Base-by-base conservation (phyloP, 2,329 filamentous ascomycete species). In the Emmonsiellopsis sp. region DNA sequence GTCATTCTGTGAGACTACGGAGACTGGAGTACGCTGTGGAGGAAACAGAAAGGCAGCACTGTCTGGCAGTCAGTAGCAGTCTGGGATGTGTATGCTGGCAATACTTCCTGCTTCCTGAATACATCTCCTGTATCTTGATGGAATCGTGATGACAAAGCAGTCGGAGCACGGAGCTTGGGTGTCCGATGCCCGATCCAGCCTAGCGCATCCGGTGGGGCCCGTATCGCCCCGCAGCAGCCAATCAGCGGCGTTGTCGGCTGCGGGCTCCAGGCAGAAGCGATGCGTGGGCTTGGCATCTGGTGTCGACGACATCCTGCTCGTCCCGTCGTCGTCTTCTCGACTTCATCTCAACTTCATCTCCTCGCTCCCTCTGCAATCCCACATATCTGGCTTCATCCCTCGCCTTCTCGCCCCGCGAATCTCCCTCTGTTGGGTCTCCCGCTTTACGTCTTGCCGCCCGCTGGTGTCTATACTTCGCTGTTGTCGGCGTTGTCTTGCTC, bases 221-320 rank as follows among this genome's bases (percentile, higher is more conserved):
- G 34, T 41, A 40, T 47, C n/a, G 20, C 3, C 7, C 42, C 8
- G 31, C 31, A 31, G 15, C 58, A 57, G 13, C 66, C 62, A 42
- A 41, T 59, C 59, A 10, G 30, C 56, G 58, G 3, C 7, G 7
- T 37, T 7, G 50, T 43, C 54, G 13, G 6, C 49, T 67, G 20
- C 61, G 64, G 62, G 66, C 62, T 68, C 68, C 64, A 70, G 68
- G 68, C 68, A 70, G 68, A 70, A 67, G 67, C 64, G 62, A 51
- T 37, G 20, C 54, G 55, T 57, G 59, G 64, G 55, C 59, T 64
- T 61, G 64, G 60, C 60, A 53, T 8, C 30, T 15, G 37, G 34
- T 53, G 56, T n/a, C 20, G 20, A 26, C 20, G 20, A 26, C 20
- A 26, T 26, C 20, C 20, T 26, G 20, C 20, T 5, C 20, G 20